A percentile compares a stretch with the other conserved stretches of the same genome.
Conservation (phyloP, 495 filamentous ascomycete genomes). For the Penicillium herquei region DNA sequence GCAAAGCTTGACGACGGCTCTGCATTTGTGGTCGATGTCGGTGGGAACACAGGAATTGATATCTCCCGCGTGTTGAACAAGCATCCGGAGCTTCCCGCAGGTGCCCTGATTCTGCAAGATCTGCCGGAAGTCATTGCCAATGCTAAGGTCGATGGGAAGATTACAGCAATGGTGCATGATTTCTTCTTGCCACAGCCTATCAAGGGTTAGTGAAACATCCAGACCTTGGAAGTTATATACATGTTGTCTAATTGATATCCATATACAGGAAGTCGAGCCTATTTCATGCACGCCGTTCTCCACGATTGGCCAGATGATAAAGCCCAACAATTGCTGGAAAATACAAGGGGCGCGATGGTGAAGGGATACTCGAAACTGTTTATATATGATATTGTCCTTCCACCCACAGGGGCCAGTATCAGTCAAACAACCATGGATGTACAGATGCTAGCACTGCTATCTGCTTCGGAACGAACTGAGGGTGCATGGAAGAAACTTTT, state of each 20-base stretch:
- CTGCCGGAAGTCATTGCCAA: constrained; percentile 39
- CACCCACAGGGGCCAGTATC: constrained; percentile 26
- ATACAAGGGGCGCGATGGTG: constrained; percentile 32
- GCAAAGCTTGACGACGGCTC: constrained; percentile 14
- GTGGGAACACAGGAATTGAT: constrained; percentile 50
- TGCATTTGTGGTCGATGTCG: constrained; percentile 49
- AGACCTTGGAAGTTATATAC: background rate
- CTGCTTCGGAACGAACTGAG: constrained; percentile 34
- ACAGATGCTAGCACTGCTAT: constrained; percentile 34
- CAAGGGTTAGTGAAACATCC: constrained; percentile 29
- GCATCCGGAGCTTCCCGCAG: constrained; percentile 31
- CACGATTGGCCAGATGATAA: constrained; percentile 43
- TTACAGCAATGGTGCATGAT: constrained; percentile 47
- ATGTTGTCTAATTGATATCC: background rate
- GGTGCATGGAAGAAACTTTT: constrained; percentile 42
- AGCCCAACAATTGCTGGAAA: constrained; percentile 22
- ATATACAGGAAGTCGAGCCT: constrained; percentile 29
- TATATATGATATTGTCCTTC: constrained; percentile 44
- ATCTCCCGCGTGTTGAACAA: constrained; percentile 38
- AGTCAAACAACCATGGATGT: constrained; percentile 35
- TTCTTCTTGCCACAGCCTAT: constrained; percentile 52
- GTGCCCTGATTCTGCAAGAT: constrained; percentile 52
- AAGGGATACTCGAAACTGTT: constrained; percentile 49
- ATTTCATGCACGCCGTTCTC: constrained; percentile 47
- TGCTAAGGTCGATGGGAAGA: constrained; percentile 33